These are phyloP conservation scores for Suillus subaureus DNA, from an alignment of 768 basidiomycete species.

Conservation along the genomic window DNA sequence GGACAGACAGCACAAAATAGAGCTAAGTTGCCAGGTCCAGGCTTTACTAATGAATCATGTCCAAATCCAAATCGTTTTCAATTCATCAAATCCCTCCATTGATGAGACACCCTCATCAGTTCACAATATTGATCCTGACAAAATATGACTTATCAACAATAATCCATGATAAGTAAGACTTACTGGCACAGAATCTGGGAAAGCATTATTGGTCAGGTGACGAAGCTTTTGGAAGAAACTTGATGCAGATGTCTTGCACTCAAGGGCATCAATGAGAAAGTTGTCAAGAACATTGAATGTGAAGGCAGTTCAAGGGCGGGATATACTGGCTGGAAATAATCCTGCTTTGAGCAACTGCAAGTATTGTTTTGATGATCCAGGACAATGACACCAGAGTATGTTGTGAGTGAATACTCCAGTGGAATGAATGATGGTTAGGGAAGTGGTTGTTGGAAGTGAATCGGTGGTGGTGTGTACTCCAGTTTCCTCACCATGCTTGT, in stretches of 20 bases:
- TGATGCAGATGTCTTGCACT: too few relatives aligned
- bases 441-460: not conserved
- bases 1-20: conserved; percentile 33
- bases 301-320: not conserved
- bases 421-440: conserved; percentile 3
- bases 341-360: not conserved
- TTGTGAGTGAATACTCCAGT: conserved; percentile 10
- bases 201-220: not conserved
- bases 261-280: too few relatives aligned
- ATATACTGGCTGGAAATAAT: not conserved
- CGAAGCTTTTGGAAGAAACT: conserved; percentile 4
- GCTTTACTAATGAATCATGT: conserved; percentile 8
- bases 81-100: conserved; percentile 11
- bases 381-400: conserved; percentile 9
- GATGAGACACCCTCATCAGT: conserved; percentile 15
- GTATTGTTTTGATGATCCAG: not conserved
- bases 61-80: conserved; percentile 10
- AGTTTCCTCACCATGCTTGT: not conserved
- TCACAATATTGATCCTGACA: conserved; percentile 14
- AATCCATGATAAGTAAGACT: not conserved
- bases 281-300: too few relatives aligned
- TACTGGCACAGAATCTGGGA: conserved; percentile 10
- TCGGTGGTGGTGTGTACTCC: not conserved
- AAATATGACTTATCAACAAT: not conserved
- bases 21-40: conserved; percentile 11